Evolutionary conservation across 768 basidiomycete genomes (phyloP).

Genomic region (Lentinula aciculospora): DNA sequence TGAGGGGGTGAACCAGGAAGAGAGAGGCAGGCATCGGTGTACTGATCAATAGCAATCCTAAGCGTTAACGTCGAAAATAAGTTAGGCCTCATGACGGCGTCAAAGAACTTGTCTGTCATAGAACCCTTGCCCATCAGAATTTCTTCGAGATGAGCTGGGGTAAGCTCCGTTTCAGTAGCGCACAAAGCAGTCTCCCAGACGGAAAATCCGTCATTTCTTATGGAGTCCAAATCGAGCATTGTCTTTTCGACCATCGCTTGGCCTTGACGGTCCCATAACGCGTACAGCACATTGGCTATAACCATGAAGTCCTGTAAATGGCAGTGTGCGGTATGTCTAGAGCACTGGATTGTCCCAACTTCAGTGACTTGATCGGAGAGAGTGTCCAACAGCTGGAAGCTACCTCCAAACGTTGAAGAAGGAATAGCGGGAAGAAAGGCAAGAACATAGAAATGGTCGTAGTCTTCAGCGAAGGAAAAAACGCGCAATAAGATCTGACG

Average conservation of each 20-base stretch:
- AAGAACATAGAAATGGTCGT: slow-evolving; percentile 56
- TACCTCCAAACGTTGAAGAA: slow-evolving; percentile 67
- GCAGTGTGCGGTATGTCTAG: slow-evolving; percentile 55
- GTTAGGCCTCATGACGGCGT: slow-evolving; percentile 81
- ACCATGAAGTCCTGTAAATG: slow-evolving; percentile 76
- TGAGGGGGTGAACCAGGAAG: slow-evolving; percentile 49
- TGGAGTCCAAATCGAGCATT: slow-evolving; percentile 34
- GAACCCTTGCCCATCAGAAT: slow-evolving; percentile 67
- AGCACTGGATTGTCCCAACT: slow-evolving; percentile 53
- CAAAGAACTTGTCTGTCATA: slow-evolving; percentile 73
- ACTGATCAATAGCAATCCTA: slow-evolving; percentile 76
- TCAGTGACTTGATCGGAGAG: slow-evolving; percentile 55
- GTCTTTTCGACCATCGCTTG: slow-evolving; percentile 62
- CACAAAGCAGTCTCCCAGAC: slow-evolving; percentile 55
- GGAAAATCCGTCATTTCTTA: slow-evolving; percentile 22
- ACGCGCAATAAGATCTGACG: slow-evolving; percentile 62
- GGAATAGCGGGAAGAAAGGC: slow-evolving; percentile 68
- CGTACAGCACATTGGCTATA: slow-evolving; percentile 49
- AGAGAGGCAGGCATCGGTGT: slow-evolving; percentile 66
- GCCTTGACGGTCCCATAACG: slow-evolving; percentile 80
- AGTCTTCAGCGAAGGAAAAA: slow-evolving; percentile 38
- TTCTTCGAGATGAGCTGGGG: slow-evolving; percentile 86
- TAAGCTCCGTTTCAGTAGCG: slow-evolving; percentile 69
- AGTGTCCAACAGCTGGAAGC: slow-evolving; percentile 63
- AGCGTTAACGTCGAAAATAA: slow-evolving; percentile 83